Base-by-base conservation (phyloP, 2,329 filamentous ascomycete genomes). In the Sporothrix phasma region DNA sequence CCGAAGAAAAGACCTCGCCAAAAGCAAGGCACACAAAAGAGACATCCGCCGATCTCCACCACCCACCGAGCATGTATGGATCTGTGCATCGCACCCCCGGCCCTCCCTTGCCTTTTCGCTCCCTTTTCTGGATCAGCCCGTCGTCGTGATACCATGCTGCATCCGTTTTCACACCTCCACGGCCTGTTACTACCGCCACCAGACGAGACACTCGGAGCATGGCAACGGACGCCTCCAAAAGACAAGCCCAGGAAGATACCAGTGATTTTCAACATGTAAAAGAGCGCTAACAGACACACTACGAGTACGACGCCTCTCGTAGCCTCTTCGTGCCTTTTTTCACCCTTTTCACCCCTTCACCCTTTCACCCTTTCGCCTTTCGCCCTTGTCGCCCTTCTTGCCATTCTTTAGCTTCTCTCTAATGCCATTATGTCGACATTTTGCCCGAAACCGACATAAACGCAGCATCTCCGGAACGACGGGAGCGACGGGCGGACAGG, bases 11-110 rank as follows among this genome's bases (percentile, higher is more conserved):
- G 51, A 24, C 51, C 51, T 56, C 51, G 51, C 51, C 51, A 56
- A 47, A 56, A 39, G 37, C 51, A 39, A 56, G 51, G 51, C 51
- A 56, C 51, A 54, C 31, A 56, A 37, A 54, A 39, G 51, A 56
- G 31, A 56, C 51, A 56, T 39, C 51, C 31, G 51, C 51, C 19
- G 51, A 24, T 56, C 51, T 54, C 19, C 51, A 56, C 49, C n/a
- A 11, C 29, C 49, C 51, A 39, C 8, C 24, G 51, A 56, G 51
- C 31, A 56, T 56, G 51, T 56, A 56, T 39, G 51, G 51, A 37
- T 39, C 51, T 22, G 31, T 54, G 51, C 31, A 51, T 31, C 26
- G 26, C 15, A 51, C 47, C 11, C 13, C 26, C 19, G 7, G 19
- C 29, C 51, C 5, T 24, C 51, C 31, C 31, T 37, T 31, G 8